Percentiles rank a stretch among this genome's conserved stretches.
phyloP scores from a whole-genome alignment of 768 basidiomycete species.

The Panellus pusillus region DNA sequence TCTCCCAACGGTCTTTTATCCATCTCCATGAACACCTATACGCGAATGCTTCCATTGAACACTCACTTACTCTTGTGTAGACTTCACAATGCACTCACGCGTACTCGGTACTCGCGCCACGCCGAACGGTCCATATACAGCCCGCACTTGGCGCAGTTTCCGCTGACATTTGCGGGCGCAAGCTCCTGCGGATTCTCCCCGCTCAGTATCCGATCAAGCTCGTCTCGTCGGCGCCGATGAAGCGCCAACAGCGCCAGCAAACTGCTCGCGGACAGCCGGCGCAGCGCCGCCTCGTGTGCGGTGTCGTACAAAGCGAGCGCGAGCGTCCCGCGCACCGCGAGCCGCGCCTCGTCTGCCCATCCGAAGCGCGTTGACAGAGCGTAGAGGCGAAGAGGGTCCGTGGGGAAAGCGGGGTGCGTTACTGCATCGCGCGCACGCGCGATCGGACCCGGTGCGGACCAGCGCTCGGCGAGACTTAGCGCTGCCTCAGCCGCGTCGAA shows the following conservation, averaged over 20 bases:
- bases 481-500: constrained; percentile 8
- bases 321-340: constrained; percentile 12
- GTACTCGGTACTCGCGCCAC: constrained; percentile 17
- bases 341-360: constrained; percentile 11
- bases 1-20: constrained; percentile 46
- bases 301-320: constrained; percentile 10
- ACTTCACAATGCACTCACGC: constrained; percentile 8
- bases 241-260: constrained; percentile 12
- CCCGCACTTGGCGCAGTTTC: constrained; percentile 11
- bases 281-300: constrained; percentile 1
- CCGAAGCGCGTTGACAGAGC: constrained; percentile 12
- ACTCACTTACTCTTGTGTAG: not conserved
- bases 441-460: constrained; percentile 9
- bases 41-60: not conserved
- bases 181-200: constrained; percentile 1
- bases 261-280: not conserved
- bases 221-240: constrained; percentile 16
- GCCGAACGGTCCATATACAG: not conserved
- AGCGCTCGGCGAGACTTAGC: constrained; percentile 13
- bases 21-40: constrained; percentile 40
- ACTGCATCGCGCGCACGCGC: constrained; percentile 12
- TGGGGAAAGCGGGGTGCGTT: constrained; percentile 1
- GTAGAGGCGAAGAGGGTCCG: constrained; percentile 16
- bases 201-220: constrained; percentile 13
- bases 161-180: not conserved